Evolutionary conservation across 2,329 filamentous ascomycete genomes (phyloP).

Genomic region (Epichloe aotearoae): DNA sequence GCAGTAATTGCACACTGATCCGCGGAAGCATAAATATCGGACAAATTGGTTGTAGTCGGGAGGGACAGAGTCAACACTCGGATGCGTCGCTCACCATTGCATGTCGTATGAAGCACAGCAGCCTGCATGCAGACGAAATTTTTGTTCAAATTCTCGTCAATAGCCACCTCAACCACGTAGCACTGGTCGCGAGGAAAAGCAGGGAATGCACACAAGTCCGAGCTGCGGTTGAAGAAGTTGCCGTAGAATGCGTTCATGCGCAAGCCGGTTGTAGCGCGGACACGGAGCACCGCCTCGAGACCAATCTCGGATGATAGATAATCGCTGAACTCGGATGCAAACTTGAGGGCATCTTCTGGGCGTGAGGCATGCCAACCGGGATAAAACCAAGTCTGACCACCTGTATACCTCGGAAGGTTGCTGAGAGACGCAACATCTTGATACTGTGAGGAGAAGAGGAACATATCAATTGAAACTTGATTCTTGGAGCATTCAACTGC

Average conservation of each 20-base stretch:
- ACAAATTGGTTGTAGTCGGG: conserved; percentile 80
- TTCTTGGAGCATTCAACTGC: conserved; percentile 98
- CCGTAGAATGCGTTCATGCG: conserved; percentile 98
- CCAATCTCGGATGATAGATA: conserved; percentile 95
- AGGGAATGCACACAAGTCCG: conserved; percentile 93
- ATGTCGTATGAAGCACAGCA: conserved; percentile 91
- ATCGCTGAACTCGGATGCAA: conserved; percentile 91
- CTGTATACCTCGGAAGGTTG: conserved; percentile 90
- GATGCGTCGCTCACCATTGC: conserved; percentile 92
- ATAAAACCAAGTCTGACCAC: conserved; percentile 97
- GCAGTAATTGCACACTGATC: conserved; percentile 88
- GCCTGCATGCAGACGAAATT: conserved; percentile 87
- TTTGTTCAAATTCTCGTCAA: conserved; percentile 87
- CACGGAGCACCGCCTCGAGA: conserved; percentile 86
- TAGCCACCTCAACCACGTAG: conserved; percentile 95
- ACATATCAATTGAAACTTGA: conserved; percentile 97
- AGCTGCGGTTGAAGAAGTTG: conserved; percentile 98
- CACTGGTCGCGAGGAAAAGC: conserved; percentile 95
- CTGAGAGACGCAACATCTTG: conserved; percentile 94
- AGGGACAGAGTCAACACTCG: conserved; percentile 86
- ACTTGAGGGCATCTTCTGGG: conserved; percentile 93
- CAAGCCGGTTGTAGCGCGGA: conserved; percentile 85
- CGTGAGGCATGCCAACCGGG: conserved; percentile 93
- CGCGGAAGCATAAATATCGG: conserved; percentile 86
- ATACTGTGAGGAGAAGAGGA: conserved; percentile 89